A percentile compares a stretch with the other conserved stretches of the same genome.
phyloP scores from a whole-genome alignment of 2,329 filamentous ascomycete species.

The Pestalotiopsis sp. region DNA sequence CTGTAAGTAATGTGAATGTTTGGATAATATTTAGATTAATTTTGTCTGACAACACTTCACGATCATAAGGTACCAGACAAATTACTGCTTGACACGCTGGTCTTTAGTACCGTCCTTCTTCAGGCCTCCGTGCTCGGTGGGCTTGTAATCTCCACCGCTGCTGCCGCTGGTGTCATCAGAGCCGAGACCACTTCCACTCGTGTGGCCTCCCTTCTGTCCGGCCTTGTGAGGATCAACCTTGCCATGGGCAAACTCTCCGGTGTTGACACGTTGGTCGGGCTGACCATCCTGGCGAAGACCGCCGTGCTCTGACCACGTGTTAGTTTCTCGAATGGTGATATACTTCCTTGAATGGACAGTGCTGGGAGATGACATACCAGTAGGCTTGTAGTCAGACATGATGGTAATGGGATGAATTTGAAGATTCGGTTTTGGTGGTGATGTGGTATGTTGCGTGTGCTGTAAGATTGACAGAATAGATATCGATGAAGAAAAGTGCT shows the following conservation, averaged over 20 bases:
- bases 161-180: neutral
- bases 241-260: constrained; percentile 42
- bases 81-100: neutral
- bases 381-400: constrained; percentile 31
- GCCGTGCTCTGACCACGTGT: constrained; percentile 35
- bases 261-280: constrained; percentile 42
- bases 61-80: no score
- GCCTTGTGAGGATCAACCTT: constrained; percentile 43
- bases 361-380: constrained; percentile 1
- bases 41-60: no score
- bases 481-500: neutral
- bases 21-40: no score
- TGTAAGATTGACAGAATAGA: neutral
- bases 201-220: constrained; percentile 39
- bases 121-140: neutral
- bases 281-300: constrained; percentile 44
- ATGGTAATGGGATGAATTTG: constrained; percentile 16
- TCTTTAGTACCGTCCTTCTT: neutral
- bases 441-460: neutral
- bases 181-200: constrained; percentile 13
- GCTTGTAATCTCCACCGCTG: constrained; percentile 10
- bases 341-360: neutral
- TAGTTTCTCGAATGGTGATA: neutral
- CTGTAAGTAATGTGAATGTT: no score
- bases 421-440: neutral